phyloP scores from a whole-genome alignment of 371 early-diverging fungal genomes.

The Mucor ambiguus region DNA sequence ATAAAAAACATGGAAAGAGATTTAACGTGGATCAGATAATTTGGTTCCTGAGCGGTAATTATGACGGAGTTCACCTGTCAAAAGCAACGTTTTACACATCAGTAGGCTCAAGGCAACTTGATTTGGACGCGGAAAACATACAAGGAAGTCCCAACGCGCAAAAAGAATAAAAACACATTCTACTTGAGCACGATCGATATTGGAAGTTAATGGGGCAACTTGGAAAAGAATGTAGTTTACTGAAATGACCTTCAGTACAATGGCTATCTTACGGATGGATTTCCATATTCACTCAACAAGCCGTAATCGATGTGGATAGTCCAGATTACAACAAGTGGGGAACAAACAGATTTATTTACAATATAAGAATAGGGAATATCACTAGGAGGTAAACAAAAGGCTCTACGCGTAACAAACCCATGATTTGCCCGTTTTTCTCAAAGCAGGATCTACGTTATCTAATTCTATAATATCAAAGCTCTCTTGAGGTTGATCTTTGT shows the following conservation, averaged over 20 bases:
- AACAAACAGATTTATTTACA: neutral
- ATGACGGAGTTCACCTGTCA: neutral
- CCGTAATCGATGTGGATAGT: neutral
- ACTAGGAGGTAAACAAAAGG: neutral
- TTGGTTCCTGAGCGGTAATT: neutral
- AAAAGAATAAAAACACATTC: no score
- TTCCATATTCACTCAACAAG: neutral
- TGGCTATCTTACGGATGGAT: neutral
- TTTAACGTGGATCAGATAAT: neutral
- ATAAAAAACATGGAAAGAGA: no score
- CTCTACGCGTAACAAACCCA: slow-evolving; percentile 43
- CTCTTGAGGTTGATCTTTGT: neutral
- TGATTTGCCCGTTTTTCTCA: slow-evolving; percentile 33
- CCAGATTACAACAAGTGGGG: neutral
- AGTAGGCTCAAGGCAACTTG: no score
- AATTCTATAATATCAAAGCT: slow-evolving; percentile 23
- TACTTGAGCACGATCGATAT: no score
- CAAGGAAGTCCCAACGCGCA: no score
- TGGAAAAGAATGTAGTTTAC: no score
- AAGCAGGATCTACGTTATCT: slow-evolving; percentile 10
- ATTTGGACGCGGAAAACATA: no score
- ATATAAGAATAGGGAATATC: neutral
- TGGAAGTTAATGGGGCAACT: no score
- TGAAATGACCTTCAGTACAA: neutral
- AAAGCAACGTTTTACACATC: neutral